Conservation (phyloP, 1,139 yeast species). For the Kurtzmaniella quercitrusa region DNA sequence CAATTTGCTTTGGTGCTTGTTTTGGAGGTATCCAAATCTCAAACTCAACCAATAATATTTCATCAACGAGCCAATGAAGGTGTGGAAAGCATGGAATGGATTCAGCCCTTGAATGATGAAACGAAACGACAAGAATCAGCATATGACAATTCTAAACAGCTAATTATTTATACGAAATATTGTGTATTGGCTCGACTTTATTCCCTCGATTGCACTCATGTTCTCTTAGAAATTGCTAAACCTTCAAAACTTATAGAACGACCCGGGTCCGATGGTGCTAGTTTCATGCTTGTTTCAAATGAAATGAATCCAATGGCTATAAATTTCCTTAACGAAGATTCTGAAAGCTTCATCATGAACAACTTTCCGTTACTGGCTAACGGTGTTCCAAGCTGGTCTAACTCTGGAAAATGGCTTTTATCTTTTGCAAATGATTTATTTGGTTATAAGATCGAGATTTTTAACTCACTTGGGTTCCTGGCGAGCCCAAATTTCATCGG, state of each 20-base stretch:
- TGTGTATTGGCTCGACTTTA: slow-evolving; percentile 30
- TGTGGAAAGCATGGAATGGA: slow-evolving; percentile 32
- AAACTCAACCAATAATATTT: slow-evolving; percentile 25
- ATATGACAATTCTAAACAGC: slow-evolving; percentile 30
- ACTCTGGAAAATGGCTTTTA: slow-evolving; percentile 33
- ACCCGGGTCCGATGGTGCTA: slow-evolving; percentile 4
- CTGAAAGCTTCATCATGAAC: slow-evolving; percentile 24
- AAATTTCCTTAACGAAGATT: slow-evolving; percentile 36
- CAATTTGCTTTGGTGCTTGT: slow-evolving; percentile 19
- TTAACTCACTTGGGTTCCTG: slow-evolving; percentile 20
- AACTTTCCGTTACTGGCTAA: slow-evolving; percentile 19
- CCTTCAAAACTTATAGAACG: slow-evolving; percentile 17
- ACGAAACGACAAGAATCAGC: slow-evolving; percentile 19
- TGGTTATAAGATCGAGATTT: slow-evolving; percentile 29
- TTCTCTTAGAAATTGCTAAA: slow-evolving; percentile 29
- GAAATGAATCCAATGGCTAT: slow-evolving; percentile 20
- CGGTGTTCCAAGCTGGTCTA: slow-evolving; percentile 28
- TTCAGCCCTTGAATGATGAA: slow-evolving; percentile 20
- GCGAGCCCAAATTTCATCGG: slow-evolving; percentile 9
- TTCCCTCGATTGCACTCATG: slow-evolving; percentile 35
- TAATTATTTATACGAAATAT: slow-evolving; percentile 28
- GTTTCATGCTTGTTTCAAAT: background rate
- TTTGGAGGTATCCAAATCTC: slow-evolving; percentile 17
- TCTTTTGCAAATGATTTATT: slow-evolving; percentile 24
- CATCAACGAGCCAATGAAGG: slow-evolving; percentile 27